phyloP scores from a whole-genome alignment of 768 basidiomycete genomes.

The Pisolithus tinctorius region DNA sequence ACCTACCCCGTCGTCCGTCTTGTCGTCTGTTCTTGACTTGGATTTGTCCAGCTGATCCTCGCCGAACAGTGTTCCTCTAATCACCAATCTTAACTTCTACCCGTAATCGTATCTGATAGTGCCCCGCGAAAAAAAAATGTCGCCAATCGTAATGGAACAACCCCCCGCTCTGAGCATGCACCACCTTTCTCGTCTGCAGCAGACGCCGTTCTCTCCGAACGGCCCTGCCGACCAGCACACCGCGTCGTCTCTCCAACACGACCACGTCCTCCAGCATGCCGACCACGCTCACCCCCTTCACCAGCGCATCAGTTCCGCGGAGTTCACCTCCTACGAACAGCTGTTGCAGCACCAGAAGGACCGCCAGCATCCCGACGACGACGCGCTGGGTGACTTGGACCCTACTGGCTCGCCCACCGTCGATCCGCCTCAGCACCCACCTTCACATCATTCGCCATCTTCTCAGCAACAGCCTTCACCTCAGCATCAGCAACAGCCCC shows the following conservation, averaged over 20 bases:
- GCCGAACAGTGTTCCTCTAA: constrained; percentile 9
- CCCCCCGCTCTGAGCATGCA: constrained; percentile 46
- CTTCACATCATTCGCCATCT: constrained; percentile 5
- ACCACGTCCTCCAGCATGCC: constrained; percentile 10
- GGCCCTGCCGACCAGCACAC: constrained; percentile 26
- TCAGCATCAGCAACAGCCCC: constrained; percentile 22
- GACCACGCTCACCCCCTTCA: constrained; percentile 22
- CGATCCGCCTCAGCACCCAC: constrained; percentile 10
- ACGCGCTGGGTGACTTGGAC: constrained; percentile 3
- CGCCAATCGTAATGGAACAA: constrained; percentile 49
- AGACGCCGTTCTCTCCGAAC: constrained; percentile 32
- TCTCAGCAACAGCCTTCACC: constrained; percentile 9
- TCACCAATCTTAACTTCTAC: constrained; percentile 13
- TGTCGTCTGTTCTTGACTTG: not conserved
- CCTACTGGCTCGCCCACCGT: not conserved
- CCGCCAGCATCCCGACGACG: constrained; percentile 16
- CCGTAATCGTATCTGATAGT: constrained; percentile 29
- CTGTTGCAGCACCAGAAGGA: constrained; percentile 26
- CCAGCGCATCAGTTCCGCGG: constrained; percentile 23
- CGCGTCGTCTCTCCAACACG: constrained; percentile 13
- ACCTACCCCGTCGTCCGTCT: too few species aligned
- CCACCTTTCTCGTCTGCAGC: constrained; percentile 44
- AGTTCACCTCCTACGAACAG: constrained; percentile 26
- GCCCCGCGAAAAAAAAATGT: constrained; percentile 33
- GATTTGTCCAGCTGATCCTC: not conserved